These are phyloP conservation scores for Podila epigama DNA, from an alignment of 192 early-diverging fungal species.

Conservation along the genomic window DNA sequence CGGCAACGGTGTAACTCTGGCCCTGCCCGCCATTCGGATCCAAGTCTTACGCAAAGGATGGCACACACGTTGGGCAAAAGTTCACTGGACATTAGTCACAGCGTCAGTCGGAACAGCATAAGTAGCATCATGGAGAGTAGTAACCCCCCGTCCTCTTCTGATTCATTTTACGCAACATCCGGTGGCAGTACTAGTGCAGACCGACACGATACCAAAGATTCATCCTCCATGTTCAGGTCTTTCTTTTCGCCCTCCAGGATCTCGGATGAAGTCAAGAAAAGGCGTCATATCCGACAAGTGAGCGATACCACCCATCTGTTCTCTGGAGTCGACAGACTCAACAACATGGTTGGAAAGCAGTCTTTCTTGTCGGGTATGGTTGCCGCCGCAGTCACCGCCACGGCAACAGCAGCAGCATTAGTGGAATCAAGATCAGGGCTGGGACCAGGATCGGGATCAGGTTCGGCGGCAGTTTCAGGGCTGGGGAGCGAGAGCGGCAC, in stretches of 20 bases:
- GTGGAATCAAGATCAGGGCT: no score
- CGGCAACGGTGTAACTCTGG: slow-evolving; percentile 34
- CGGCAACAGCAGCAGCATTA: no score
- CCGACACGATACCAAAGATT: background rate
- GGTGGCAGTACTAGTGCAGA: no score
- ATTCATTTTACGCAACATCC: no score
- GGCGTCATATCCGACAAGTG: background rate
- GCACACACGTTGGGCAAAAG: background rate
- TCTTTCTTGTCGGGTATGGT: no score
- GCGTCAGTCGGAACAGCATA: background rate
- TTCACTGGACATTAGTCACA: background rate
- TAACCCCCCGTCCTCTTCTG: no score
- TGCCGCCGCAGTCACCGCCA: no score
- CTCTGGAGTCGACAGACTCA: background rate
- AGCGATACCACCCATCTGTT: background rate
- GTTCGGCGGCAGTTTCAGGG: no score
- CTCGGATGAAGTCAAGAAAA: background rate
- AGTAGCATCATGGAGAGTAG: background rate
- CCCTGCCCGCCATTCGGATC: slow-evolving; percentile 23
- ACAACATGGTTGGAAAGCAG: no score
- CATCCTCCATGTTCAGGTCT: background rate
- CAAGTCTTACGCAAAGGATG: background rate
- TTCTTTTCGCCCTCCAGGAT: background rate
- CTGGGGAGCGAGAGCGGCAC: no score
- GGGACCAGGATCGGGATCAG: no score